phyloP scores from a whole-genome alignment of 306 rosid species.

The Trifolium pratense region DNA sequence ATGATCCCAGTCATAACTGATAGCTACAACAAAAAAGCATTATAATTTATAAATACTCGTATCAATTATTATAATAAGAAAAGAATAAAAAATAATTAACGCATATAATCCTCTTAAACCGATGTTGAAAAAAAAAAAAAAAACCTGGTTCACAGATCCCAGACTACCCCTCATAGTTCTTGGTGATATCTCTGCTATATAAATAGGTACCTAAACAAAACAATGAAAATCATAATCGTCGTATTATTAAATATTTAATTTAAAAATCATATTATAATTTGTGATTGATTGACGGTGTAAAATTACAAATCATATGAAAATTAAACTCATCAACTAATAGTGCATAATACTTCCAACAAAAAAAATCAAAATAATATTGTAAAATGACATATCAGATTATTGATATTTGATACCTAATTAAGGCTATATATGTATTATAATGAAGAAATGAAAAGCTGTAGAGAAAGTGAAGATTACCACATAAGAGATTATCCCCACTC shows the following conservation, averaged over 20 bases:
- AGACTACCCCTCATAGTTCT: slow-evolving; percentile 76
- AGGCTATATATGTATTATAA: background rate
- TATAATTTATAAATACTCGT: background rate
- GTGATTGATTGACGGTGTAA: too few species aligned
- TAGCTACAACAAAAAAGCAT: slow-evolving; percentile 47
- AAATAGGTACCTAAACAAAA: slow-evolving; percentile 69
- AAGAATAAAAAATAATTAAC: background rate
- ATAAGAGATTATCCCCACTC: slow-evolving; percentile 83
- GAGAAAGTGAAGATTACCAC: slow-evolving; percentile 54
- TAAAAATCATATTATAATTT: too few species aligned
- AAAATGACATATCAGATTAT: too few species aligned
- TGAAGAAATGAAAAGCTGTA: background rate
- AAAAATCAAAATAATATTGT: too few species aligned
- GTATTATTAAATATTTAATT: too few species aligned
- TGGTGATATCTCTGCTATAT: slow-evolving; percentile 81
- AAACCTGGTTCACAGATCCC: slow-evolving; percentile 85
- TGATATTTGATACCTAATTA: background rate
- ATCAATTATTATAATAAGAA: slow-evolving; percentile 7
- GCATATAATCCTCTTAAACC: slow-evolving; percentile 5
- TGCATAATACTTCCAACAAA: background rate
- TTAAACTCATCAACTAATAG: background rate
- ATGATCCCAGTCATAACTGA: slow-evolving; percentile 63
- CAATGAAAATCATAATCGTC: background rate
- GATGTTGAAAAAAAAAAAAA: too few species aligned
- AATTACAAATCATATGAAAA: background rate